Evolutionary conservation across 1,284 basidiomycete genomes (phyloP).

Genomic region (Ustilago hordei): DNA sequence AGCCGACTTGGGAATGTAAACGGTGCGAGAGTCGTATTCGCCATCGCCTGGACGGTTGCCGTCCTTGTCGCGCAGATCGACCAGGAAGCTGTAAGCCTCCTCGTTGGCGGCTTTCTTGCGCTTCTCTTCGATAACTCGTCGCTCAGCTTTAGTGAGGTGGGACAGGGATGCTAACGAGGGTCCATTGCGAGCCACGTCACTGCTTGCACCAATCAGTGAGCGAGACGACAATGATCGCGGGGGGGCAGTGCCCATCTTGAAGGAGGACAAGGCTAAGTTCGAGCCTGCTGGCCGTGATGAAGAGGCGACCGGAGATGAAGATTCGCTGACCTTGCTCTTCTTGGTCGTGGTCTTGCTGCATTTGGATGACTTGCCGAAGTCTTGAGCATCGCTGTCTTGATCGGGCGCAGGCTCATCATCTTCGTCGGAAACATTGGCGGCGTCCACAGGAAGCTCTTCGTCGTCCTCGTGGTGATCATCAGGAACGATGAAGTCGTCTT

Average conservation of each 20-base stretch:
- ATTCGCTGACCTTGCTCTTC: constrained; percentile 5
- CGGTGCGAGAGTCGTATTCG: constrained; percentile 91
- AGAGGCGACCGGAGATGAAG: constrained; percentile 10
- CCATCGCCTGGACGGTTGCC: constrained; percentile 81
- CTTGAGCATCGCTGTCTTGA: constrained; percentile 31
- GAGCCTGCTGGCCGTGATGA: constrained; percentile 19
- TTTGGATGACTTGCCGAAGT: constrained; percentile 19
- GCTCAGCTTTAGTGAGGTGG: constrained; percentile 89
- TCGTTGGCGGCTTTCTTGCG: constrained; percentile 82
- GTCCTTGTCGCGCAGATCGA: constrained; percentile 85
- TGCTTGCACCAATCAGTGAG: constrained; percentile 14
- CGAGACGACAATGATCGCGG: constrained; percentile 25
- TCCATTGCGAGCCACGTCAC: constrained; percentile 17
- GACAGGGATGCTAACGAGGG: constrained; percentile 60
- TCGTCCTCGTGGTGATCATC: constrained; percentile 51
- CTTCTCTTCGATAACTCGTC: constrained; percentile 72
- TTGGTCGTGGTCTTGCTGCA: constrained; percentile 10
- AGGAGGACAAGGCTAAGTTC: constrained; percentile 25
- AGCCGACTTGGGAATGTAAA: constrained; percentile 81
- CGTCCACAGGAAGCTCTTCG: constrained; percentile 34
- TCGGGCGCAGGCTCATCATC: constrained; percentile 21
- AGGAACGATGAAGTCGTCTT: constrained; percentile 60
- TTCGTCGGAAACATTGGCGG: constrained; percentile 30
- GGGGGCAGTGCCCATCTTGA: constrained; percentile 31
- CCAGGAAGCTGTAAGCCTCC: constrained; percentile 84